Base-by-base conservation (phyloP, 2,329 filamentous ascomycete species). In the Raffaelea arxii region DNA sequence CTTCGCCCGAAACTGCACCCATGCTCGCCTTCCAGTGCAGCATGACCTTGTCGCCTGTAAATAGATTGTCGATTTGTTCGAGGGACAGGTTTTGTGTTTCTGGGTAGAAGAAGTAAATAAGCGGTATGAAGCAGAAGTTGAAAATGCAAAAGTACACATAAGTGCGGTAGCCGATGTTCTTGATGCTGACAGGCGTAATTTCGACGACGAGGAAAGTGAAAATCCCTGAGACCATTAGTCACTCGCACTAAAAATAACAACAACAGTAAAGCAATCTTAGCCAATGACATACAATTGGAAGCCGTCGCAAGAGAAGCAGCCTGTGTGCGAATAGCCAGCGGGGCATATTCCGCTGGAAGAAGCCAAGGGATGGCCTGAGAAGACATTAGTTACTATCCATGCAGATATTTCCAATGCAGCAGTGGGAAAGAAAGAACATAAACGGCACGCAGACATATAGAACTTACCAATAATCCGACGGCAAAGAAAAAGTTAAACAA, bases 121-220 rank as follows among this genome's bases (percentile, higher is more conserved):
- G 60, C 0, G 69, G 70, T 5, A 74, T 22, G 44, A 71, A 73
- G 4, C 62, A 51, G 40, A 66, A 63, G 55, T 70, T 72, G 46
- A 74, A 66, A 14, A 70, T 63, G 2, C 68, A 65, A 63, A 68
- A 78, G 44, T 77, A 65, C 27, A 77, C 65, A 60, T 67, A 77
- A 55, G 71, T 77, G 35, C 65, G 66, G 65, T 70, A 77, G 2
- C 66, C 66, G 0, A 77, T 62, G 19, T 68, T 70, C 18, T 66
- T 56, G 43, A 64, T 64, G 4, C 58, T 62, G 11, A 59, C 56
- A 0, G 64, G 62, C 0, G 62, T 67, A 43, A 67, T 61, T 41
- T 65, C 53, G 16, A 65, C 63, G 11, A 64, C 50, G 10, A 60
- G 52, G 41, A 62, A 64, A 48, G 61, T 64, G 23, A 43, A 48